phyloP scores from a whole-genome alignment of 2,329 filamentous ascomycete genomes.

The Capronia epimyces region DNA sequence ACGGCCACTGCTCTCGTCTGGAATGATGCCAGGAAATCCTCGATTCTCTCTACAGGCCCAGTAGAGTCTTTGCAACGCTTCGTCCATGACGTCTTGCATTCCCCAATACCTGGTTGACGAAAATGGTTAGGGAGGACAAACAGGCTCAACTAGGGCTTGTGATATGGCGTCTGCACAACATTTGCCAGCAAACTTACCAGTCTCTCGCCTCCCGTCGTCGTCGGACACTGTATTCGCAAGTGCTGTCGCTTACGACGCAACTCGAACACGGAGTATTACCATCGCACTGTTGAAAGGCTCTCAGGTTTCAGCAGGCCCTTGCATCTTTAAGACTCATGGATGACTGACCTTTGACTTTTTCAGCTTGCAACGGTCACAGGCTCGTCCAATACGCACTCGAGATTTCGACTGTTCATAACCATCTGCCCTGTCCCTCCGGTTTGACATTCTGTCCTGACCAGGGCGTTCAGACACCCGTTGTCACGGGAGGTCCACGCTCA shows the following conservation, averaged over 20 bases:
- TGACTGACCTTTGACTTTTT: conserved; percentile 21
- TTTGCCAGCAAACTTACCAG: conserved; percentile 13
- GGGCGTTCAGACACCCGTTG: neutral
- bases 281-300: conserved; percentile 15
- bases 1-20: conserved; percentile 18
- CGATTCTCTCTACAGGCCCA: conserved; percentile 21
- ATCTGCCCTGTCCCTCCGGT: conserved; percentile 13
- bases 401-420: conserved; percentile 10
- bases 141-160: neutral
- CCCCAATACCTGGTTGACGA: conserved; percentile 16
- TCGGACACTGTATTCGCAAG: conserved; percentile 21
- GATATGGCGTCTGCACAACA: neutral
- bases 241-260: conserved; percentile 18
- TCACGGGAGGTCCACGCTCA: too few species aligned
- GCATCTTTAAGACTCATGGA: neutral
- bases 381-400: conserved; percentile 18
- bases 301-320: neutral
- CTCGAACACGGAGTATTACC: conserved; percentile 19
- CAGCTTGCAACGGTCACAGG: conserved; percentile 24
- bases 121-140: neutral
- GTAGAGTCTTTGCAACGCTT: conserved; percentile 23
- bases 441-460: conserved; percentile 6
- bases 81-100: conserved; percentile 22
- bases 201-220: conserved; percentile 23
- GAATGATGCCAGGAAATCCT: conserved; percentile 21